Evolutionary conservation across 345 rosid genomes (phyloP).

Genomic region (Citropsis articulata): DNA sequence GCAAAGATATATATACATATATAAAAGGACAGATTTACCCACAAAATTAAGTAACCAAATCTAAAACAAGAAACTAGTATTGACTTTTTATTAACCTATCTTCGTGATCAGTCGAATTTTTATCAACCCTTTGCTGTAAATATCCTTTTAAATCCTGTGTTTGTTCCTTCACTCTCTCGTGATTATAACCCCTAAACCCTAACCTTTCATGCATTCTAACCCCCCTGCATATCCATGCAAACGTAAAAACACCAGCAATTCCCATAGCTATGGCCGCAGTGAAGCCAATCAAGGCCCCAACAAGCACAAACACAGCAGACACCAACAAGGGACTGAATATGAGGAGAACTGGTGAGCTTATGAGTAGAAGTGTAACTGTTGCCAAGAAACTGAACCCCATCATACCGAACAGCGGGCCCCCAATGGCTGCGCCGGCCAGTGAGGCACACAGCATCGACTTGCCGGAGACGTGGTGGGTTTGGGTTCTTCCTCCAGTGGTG

Average conservation of each 20-base stretch:
- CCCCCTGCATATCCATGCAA: conserved; percentile 30
- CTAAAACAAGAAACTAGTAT: neutral
- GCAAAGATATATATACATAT: neutral
- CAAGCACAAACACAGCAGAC: conserved; percentile 19
- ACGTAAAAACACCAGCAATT: conserved; percentile 27
- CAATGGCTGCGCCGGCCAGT: conserved; percentile 28
- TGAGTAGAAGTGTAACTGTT: conserved; percentile 30
- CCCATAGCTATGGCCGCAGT: conserved; percentile 34
- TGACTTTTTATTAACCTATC: neutral
- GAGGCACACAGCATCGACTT: conserved; percentile 17
- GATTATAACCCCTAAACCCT: conserved; percentile 15
- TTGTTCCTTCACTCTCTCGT: conserved; percentile 14
- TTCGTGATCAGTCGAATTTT: neutral
- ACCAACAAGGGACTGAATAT: conserved; percentile 39
- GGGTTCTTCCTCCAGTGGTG: neutral
- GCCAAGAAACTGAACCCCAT: conserved; percentile 38
- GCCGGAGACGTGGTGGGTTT: neutral
- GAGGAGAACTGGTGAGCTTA: conserved; percentile 37
- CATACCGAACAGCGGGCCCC: conserved; percentile 33
- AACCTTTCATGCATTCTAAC: conserved; percentile 1
- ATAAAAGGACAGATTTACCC: no score
- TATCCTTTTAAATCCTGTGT: conserved; percentile 10
- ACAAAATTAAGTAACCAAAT: neutral
- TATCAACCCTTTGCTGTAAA: conserved; percentile 13
- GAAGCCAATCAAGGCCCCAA: conserved; percentile 31